These are phyloP conservation scores for Mastigamoeba balamuthi DNA, from an alignment of 78 protist species.

Conservation along the genomic window DNA sequence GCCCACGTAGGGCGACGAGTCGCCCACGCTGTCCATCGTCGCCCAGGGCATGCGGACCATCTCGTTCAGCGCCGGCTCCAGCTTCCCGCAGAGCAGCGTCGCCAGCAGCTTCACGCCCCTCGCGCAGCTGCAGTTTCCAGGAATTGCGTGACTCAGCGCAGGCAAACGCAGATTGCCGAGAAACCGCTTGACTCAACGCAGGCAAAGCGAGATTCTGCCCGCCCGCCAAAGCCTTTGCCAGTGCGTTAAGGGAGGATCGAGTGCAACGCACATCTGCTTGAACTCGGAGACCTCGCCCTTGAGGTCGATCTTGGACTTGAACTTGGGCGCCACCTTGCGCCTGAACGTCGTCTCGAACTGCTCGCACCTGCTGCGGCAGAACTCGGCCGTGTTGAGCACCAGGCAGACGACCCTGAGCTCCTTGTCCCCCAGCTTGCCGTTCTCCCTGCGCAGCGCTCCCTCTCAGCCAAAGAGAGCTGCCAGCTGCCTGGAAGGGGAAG, in stretches of 20 bases:
- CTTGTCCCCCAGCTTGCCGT: background rate
- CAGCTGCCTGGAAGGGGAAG: background rate
- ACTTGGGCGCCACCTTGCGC: background rate
- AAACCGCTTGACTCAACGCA: too few species aligned
- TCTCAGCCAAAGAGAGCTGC: background rate
- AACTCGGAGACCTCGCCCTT: background rate
- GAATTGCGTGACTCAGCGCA: background rate
- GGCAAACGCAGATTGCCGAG: background rate
- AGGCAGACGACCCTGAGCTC: conserved; percentile 14
- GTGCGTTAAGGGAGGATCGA: too few species aligned
- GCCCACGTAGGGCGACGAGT: background rate
- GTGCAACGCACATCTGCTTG: background rate
- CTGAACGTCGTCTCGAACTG: conserved; percentile 24
- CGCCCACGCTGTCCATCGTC: background rate
- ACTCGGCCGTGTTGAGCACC: conserved; percentile 44
- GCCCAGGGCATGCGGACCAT: background rate
- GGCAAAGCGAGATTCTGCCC: too few species aligned
- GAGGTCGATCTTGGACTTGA: conserved; percentile 21
- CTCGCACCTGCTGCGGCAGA: conserved; percentile 5
- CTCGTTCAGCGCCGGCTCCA: background rate
- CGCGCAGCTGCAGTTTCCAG: background rate
- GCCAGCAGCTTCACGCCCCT: background rate
- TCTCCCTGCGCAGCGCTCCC: conserved; percentile 9
- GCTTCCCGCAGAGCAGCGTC: background rate
- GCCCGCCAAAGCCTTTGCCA: too few species aligned